Evolutionary conservation across 345 rosid genomes (phyloP).

Genomic region (Pelargonium nanum): DNA sequence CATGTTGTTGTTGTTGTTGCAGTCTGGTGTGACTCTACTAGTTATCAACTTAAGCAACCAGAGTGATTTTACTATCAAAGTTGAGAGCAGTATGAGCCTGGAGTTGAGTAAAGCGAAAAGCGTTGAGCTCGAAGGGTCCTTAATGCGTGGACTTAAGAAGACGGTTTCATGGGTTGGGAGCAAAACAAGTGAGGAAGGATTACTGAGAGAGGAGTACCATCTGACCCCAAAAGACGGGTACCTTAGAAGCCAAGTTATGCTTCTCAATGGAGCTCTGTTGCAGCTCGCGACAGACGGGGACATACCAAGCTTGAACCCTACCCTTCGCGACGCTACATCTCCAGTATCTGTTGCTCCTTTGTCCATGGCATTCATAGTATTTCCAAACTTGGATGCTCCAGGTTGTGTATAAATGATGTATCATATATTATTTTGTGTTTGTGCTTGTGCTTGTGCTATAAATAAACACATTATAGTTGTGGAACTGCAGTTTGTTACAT

Average conservation of each 20-base stretch:
- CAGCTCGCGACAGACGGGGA: conserved; percentile 32
- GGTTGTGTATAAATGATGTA: conserved; percentile 34
- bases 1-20: conserved; percentile 13
- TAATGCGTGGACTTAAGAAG: conserved; percentile 42
- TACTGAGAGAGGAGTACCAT: conserved; percentile 79
- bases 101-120: conserved; percentile 13
- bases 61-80: conserved; percentile 38
- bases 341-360: conserved; percentile 39
- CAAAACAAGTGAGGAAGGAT: conserved; percentile 28
- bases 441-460: not conserved
- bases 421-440: not conserved
- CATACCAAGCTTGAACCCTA: conserved; percentile 61
- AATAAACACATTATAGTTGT: too few relatives aligned
- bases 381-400: conserved; percentile 68
- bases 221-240: conserved; percentile 62
- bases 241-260: conserved; percentile 52
- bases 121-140: conserved; percentile 17
- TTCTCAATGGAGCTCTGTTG: conserved; percentile 68
- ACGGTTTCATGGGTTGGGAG: conserved; percentile 53
- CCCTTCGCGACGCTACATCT: conserved; percentile 28
- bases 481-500: too few relatives aligned
- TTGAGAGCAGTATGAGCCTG: conserved; percentile 35
- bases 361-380: conserved; percentile 68
- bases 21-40: conserved; percentile 73
- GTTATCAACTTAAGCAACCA: conserved; percentile 70